These are phyloP conservation scores for Aspergillus pseudoglaucus DNA, from an alignment of 2,329 filamentous ascomycete genomes.

Conservation along the genomic window DNA sequence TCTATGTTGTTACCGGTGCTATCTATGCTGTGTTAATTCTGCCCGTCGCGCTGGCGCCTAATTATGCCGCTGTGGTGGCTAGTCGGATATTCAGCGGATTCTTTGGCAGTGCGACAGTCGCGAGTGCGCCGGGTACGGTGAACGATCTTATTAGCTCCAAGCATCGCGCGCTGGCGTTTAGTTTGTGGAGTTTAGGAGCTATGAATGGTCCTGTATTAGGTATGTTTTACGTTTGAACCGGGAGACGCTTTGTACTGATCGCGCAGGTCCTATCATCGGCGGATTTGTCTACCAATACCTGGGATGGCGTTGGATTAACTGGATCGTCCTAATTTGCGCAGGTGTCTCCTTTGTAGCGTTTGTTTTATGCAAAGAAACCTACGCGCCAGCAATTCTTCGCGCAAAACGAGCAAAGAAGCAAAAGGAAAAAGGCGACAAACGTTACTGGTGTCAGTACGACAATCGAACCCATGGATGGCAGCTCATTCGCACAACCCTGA, in stretches of 20 bases:
- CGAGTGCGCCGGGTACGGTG: slow-evolving; percentile 68
- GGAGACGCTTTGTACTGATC: too few relatives aligned
- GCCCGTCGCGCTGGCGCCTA: slow-evolving; percentile 46
- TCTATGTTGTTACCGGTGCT: background rate
- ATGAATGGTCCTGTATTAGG: slow-evolving; percentile 57
- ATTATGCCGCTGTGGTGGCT: slow-evolving; percentile 10
- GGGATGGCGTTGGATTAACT: slow-evolving; percentile 77
- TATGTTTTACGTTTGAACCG: too few relatives aligned
- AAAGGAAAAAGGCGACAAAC: slow-evolving; percentile 36
- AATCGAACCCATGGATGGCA: slow-evolving; percentile 47
- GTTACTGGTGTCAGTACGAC: slow-evolving; percentile 70
- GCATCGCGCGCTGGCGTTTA: slow-evolving; percentile 67
- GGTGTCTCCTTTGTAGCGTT: slow-evolving; percentile 55
- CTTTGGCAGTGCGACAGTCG: slow-evolving; percentile 66
- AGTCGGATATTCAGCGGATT: slow-evolving; percentile 27
- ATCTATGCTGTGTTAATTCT: background rate
- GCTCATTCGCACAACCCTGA: slow-evolving; percentile 62
- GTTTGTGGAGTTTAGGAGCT: slow-evolving; percentile 69
- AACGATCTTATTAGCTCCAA: slow-evolving; percentile 69
- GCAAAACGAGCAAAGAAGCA: slow-evolving; percentile 53
- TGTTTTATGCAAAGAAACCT: slow-evolving; percentile 60
- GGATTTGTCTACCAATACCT: slow-evolving; percentile 44
- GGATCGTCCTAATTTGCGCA: slow-evolving; percentile 64
- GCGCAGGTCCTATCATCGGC: slow-evolving; percentile 26
- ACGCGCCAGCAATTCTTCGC: slow-evolving; percentile 57